Base-by-base conservation (phyloP, 352 stramenopile species). In the Globisporangium orthogonon region DNA sequence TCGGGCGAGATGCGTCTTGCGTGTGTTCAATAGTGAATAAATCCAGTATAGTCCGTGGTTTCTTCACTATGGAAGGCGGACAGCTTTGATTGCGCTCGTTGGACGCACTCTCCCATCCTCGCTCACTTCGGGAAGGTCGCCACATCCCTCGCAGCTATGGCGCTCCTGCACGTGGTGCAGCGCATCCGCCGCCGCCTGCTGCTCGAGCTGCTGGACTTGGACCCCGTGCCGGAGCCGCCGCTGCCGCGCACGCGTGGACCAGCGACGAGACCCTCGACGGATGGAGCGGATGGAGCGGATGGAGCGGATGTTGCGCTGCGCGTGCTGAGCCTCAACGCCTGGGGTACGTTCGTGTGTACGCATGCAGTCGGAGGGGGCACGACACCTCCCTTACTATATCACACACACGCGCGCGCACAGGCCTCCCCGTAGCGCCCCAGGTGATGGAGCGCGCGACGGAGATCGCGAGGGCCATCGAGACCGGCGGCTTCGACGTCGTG, bases 241-340 rank as follows among this genome's bases (percentile, higher is more conserved):
- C 67, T 68, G n/a, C 78, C 76, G 30, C 65, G 71, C 52, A 50
- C 62, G 0, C 52, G 65, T 4, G 79, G 65, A 64, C 69, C 69
- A 2, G 6, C 46, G 57, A 40, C 79, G 66, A 57, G 4, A 9
- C 33, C 4, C 4, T 5, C 33, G 33, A 9, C 33, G 33, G 33
- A 5, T 5, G 33, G 4, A 9, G 33, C 33, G 33, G 33, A 5
- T 5, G 33, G 4, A 9, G 33, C 33, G 33, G 33, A 37, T 23
- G 23, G 23, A 23, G 23, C 63, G 55, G 13, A 69, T 10, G 60
- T 79, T 29, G 50, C 54, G 7, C 72, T 92, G 31, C 79, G 83
- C 33, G 67, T 92, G 35, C 71, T 92, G 14, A 89, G 76, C 40
- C 67, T 92, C 29, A 92, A 90, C 48, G 80, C 80, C 2, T 92